Base-by-base conservation (phyloP, 495 filamentous ascomycete genomes). In the Terfezia boudieri region DNA sequence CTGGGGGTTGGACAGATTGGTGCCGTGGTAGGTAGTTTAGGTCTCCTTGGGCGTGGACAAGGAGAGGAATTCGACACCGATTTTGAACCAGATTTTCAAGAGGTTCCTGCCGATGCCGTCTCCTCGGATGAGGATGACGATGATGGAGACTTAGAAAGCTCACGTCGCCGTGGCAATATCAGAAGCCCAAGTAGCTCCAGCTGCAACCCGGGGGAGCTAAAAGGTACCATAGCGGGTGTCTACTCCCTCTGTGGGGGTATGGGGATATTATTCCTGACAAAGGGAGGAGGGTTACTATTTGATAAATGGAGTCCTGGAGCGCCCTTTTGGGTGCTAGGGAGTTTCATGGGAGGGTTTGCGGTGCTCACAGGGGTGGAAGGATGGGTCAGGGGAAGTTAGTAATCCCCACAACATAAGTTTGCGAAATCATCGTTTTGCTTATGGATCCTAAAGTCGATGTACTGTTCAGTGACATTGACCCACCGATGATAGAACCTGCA, bases 1-100 rank as follows among this genome's bases (percentile, higher is more conserved):
- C 73, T 95, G 20, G 90, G 90, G 2, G 74, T 92, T 52, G 86
- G 81, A 58, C 92, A 98, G 67, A 96, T 98, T 55, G 92, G 89
- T 8, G 79, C 86, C 10, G 95, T 98, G 56, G 90, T 98, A 0
- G 92, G 87, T 66, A 89, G 83, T 56, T 71, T 98, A 14, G 86
- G 84, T 0, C 78, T 93, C 1, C 71, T 98, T 7, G 85, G 82
- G 22, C 76, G 79, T 8, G 87, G 83, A 3, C 80, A 95, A 37
- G 70, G 93, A 37, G 72, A 78, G 36, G 41, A 46, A 46, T 46
- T 46, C 8, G 41, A 14, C 4, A 14, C 4, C 14, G 26, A 32
- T 32, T 32, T 32, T 32, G 41, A 46, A 8, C 41, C 12, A 20
- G 14, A 46, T 14, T 20, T 2, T 0, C 41, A 46, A 20, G 17